Evolutionary conservation across 2,329 filamentous ascomycete species (phyloP), one percentile per base, ranked within the genome.

Genomic region (Arthrobotrys pseudoclavata): DNA sequence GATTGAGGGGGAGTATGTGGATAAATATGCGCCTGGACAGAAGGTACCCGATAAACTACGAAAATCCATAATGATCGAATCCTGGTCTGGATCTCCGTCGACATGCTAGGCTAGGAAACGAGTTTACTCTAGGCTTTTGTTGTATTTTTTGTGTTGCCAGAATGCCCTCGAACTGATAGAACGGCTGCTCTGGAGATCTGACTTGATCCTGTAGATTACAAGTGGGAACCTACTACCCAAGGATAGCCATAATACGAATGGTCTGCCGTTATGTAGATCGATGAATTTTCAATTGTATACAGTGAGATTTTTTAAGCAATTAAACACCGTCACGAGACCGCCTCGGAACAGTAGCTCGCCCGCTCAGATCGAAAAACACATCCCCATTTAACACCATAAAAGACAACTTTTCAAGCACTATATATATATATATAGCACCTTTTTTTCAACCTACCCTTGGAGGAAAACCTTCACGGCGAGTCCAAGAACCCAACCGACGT

Each of bases 401-500:
- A 47, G 20, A 66, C 24, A 18, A 24, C 31, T 62, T 50, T 66
- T 50, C 26, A 26, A 18, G 18, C 1, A 50, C 18, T 22, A 15
- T 12, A 22, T 47, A 47, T 20, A 18, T 9, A 9, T 37, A 50
- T 45, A 42, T 31, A 34, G 42, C 4, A 37, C 0, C 9, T 18
- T 29, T 29, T 60, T 37, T 6, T 12, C 26, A 31, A 37, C 5
- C 31, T 42, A 60, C 1, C 31, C 34, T 24, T 79, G 89, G 79
- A 90, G 85, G 80, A 90, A 84, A 52, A 90, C 87, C 81, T 89
- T 90, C 26, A 87, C 87, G 10, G 89, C 90, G 79, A 91, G 89
- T 79, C 87, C 90, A 69, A 91, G 83, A 55, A 92, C 83, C 90
- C 90, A 92, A 15, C 89, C 89, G 26, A 89, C 90, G 83, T 91